These are phyloP conservation scores for Tricladium varicosporioides DNA, from an alignment of 2,329 filamentous ascomycete genomes.

Conservation along the genomic window DNA sequence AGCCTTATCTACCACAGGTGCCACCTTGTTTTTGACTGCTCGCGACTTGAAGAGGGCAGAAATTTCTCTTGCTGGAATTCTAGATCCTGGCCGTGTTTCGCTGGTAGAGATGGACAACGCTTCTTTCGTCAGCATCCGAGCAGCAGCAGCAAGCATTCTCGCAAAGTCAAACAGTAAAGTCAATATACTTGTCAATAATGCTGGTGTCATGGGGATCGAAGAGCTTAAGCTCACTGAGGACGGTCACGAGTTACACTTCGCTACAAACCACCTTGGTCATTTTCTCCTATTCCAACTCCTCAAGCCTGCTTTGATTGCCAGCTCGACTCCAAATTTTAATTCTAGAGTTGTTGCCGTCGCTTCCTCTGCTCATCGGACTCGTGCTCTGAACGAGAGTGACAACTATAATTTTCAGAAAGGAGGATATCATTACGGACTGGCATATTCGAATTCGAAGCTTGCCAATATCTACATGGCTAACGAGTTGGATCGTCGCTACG, in stretches of 20 bases:
- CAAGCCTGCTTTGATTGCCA: conserved; percentile 41
- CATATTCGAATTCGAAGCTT: conserved; percentile 44
- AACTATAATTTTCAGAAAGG: conserved; percentile 18
- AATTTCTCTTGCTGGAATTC: conserved; percentile 38
- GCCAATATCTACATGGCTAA: conserved; percentile 47
- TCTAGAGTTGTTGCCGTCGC: conserved; percentile 48
- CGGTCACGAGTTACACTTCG: conserved; percentile 50
- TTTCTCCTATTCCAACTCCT: conserved; percentile 54
- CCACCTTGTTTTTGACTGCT: conserved; percentile 35
- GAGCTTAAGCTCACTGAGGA: conserved; percentile 20
- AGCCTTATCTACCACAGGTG: conserved; percentile 36
- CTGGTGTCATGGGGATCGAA: conserved; percentile 18
- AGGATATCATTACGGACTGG: conserved; percentile 37
- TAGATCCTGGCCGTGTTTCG: conserved; percentile 32
- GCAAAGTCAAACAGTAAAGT: conserved; percentile 27
- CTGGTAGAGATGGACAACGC: conserved; percentile 35
- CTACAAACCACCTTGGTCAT: conserved; percentile 51
- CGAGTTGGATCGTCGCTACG: conserved; percentile 46
- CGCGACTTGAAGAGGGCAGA: conserved; percentile 35
- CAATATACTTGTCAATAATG: conserved; percentile 32
- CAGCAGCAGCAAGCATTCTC: conserved; percentile 30
- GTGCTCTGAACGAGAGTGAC: conserved; percentile 37
- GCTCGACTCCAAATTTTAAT: conserved; percentile 38
- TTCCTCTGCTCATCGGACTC: conserved; percentile 41
- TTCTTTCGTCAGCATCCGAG: conserved; percentile 34